Base-by-base conservation (phyloP, 768 basidiomycete species). In the Steccherinum ochraceum region DNA sequence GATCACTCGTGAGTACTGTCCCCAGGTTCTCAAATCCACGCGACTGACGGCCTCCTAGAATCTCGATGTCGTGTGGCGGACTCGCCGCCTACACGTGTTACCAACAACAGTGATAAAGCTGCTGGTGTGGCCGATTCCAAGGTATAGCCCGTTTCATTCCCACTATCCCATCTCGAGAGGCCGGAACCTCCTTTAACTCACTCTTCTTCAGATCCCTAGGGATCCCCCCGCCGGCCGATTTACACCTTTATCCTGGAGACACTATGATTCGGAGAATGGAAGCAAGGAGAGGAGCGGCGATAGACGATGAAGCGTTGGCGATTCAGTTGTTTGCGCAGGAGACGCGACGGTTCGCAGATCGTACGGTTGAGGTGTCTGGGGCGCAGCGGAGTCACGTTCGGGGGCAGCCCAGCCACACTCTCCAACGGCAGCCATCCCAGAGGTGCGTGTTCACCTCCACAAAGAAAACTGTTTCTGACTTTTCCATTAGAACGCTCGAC, bases 71-170 rank as follows among this genome's bases (percentile, higher is more conserved):
- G 30, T n/a, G n/a, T 35, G 30, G 30, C 30, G 30, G 45, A 24
- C 50, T 51, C 26, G 24, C 50, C 42, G 24, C 26, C 20, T 44
- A 27, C 50, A 45, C 50, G 50, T 51, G 50, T 51, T 45, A 23
- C 30, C 30, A 16, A 35, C 30, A 16, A 35, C 16, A 42, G 24
- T 45, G 50, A 51, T 51, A 51, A 51, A 44, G n/a, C n/a, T 35
- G 30, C 7, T 7, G 30, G 7, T 7, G 30, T 35, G 30, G n/a
- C 30, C 7, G 30, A 35, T 35, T 35, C 30, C 7, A 7, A 7
- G 7, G 30, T 35, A 35, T 35, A 7, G 30, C 16, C 16, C 16
- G 30, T 35, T n/a, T 35, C 30, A 16, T 35, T 35, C 30, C 30
- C 30, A 35, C 30, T 35, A 35, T 16, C 30, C 30, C 30, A 35